phyloP scores from a whole-genome alignment of 495 filamentous ascomycete genomes.

The Emericellopsis terricola region DNA sequence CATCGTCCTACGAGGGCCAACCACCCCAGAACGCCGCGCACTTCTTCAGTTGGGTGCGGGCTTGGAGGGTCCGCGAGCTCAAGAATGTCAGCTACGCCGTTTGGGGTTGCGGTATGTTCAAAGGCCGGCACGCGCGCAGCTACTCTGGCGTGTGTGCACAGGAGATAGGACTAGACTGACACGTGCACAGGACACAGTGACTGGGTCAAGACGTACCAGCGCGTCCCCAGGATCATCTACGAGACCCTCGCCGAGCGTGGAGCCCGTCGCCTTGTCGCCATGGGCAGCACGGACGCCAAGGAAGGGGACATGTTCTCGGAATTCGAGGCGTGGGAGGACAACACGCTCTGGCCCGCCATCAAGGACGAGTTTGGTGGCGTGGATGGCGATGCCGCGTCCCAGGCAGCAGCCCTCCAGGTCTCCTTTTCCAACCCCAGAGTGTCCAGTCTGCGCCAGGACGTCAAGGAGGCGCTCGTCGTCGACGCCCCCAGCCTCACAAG shows the following conservation, averaged over 20 bases:
- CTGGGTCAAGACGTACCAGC: slow-evolving; percentile 57
- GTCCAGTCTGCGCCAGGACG: slow-evolving; percentile 45
- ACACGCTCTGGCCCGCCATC: slow-evolving; percentile 43
- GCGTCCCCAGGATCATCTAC: slow-evolving; percentile 47
- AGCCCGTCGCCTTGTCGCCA: slow-evolving; percentile 23
- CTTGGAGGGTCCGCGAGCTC: slow-evolving; percentile 29
- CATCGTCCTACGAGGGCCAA: slow-evolving; percentile 57
- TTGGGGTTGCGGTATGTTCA: too few species aligned
- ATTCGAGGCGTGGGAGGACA: slow-evolving; percentile 41
- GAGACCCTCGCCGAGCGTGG: slow-evolving; percentile 30
- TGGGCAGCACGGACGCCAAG: slow-evolving; percentile 37
- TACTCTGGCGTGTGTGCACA: too few species aligned
- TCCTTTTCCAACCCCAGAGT: slow-evolving; percentile 39
- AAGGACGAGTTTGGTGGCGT: slow-evolving; percentile 24
- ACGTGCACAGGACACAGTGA: slow-evolving; percentile 27
- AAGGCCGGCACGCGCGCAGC: too few species aligned
- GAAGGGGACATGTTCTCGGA: slow-evolving; percentile 39
- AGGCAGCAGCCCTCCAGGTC: slow-evolving; percentile 26
- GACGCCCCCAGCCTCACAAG: slow-evolving; percentile 35
- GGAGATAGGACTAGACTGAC: background rate
- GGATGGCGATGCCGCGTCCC: slow-evolving; percentile 4
- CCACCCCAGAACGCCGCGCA: slow-evolving; percentile 56
- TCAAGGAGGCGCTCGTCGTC: slow-evolving; percentile 41
- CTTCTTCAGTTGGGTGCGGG: slow-evolving; percentile 48
- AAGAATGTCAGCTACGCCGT: slow-evolving; percentile 43